Conservation (phyloP, 164 flowering plant species). For the Stephania cephalantha region DNA sequence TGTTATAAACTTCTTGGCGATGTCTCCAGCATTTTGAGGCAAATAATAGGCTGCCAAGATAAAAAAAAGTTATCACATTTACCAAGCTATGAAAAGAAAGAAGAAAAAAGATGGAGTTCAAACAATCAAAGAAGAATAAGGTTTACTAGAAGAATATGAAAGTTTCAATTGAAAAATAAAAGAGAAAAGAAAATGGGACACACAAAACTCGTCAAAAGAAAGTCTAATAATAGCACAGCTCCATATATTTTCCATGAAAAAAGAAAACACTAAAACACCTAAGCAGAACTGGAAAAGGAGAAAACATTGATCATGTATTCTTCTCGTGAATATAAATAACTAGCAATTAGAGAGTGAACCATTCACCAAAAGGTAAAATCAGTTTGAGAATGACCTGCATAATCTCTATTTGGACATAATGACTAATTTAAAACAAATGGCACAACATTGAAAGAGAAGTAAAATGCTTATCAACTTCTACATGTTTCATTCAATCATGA, state of each 20-base stretch:
- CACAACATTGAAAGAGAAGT: too few species aligned
- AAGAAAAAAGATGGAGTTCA: conserved; percentile 7
- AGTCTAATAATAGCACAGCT: background rate
- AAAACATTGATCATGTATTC: too few species aligned
- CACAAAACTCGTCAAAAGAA: background rate
- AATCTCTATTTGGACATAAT: too few species aligned
- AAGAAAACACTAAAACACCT: too few species aligned
- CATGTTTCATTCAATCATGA: too few species aligned
- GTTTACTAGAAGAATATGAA: background rate
- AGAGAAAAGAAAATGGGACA: background rate
- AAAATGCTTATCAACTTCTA: too few species aligned
- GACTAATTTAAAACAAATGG: too few species aligned
- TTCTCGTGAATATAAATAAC: too few species aligned
- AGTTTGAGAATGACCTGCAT: too few species aligned
- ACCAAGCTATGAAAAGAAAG: background rate
- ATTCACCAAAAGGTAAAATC: too few species aligned
- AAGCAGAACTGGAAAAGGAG: too few species aligned
- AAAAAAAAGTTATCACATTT: background rate
- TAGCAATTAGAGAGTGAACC: too few species aligned
- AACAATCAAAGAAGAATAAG: background rate
- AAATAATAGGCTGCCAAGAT: conserved; percentile 69
- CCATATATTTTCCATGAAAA: background rate
- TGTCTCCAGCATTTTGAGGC: conserved; percentile 94
- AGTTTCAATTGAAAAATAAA: background rate
- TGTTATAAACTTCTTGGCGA: conserved; percentile 78